Conservation (phyloP, 2,329 filamentous ascomycete genomes). For the Botrytis paeoniae region DNA sequence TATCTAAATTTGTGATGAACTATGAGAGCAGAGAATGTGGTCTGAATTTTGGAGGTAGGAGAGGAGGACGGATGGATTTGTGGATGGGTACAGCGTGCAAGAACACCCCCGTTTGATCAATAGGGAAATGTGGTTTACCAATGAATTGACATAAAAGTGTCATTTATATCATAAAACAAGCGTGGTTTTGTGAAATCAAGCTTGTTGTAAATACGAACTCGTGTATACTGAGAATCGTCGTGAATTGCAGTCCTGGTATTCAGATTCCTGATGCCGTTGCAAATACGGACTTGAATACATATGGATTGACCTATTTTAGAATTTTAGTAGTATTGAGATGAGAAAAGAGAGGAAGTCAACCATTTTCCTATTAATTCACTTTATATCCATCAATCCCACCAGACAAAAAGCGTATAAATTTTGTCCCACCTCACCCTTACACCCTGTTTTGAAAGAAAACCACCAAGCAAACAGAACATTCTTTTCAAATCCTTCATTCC, state of each 20-base stretch:
- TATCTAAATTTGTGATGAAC: neutral
- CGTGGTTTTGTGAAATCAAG: too few species aligned
- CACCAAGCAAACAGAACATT: neutral
- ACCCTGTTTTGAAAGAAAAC: too few species aligned
- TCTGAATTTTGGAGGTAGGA: neutral
- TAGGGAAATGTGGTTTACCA: neutral
- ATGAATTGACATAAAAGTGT: neutral
- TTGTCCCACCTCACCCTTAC: too few species aligned
- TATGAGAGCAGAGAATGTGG: neutral
- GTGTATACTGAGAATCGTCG: neutral
- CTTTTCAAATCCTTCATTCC: neutral
- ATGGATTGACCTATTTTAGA: neutral
- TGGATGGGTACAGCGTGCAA: neutral
- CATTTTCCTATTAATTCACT: neutral
- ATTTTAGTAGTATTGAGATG: neutral
- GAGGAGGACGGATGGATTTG: neutral
- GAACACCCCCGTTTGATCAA: neutral
- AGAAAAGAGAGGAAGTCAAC: neutral
- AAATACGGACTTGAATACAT: too few species aligned
- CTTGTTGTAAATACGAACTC: neutral
- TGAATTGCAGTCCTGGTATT: neutral
- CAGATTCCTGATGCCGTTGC: neutral
- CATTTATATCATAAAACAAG: neutral
- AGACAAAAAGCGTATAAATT: neutral
- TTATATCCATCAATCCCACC: neutral